Base-by-base conservation (phyloP, 306 rosid genomes). In the Potentilla sterilis region DNA sequence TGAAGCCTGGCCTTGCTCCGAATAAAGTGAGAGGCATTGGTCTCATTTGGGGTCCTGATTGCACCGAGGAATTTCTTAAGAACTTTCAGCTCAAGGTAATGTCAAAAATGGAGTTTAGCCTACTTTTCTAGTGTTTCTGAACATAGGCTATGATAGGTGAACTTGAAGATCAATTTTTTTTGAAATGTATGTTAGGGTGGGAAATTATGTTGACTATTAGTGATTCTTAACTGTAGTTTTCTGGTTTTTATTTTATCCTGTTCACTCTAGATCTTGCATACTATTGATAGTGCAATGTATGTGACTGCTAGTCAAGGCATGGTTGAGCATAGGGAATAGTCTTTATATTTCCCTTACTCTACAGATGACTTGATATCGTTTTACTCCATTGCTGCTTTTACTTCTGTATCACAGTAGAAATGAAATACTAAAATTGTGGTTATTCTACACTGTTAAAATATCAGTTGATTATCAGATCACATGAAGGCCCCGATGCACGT, bases 401-500 rank as follows among this genome's bases (percentile, higher is more conserved):
- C n/a, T 9, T 28, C 8, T 47, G 28, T 47, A 47, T 43, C 49
- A 58, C 52, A 15, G 12, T 34, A 16, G 16, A 61, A 55, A 69
- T 59, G 32, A 71, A 72, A 74, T 35, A 49, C 79, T 85, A 77
- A 82, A 68, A 40, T 63, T 81, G 63, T 57, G 77, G 62, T 84
- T 76, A 77, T 66, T 40, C 40, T 71, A 40, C 46, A 2, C 76
- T 73, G 61, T 72, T 75, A 75, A 69, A 41, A 40, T 44, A 10
- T 61, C 89, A 93, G 98, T 73, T 93, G 83, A 89, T 93, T 77
- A 89, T 93, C 67, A 90, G 98, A 84, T 93, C 98, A 2, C 98
- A 93, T 82, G 98, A 93, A 87, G 98, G 98, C 48, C 98, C 98
- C 24, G 98, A 93, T 86, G 98, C 98, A 9, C 81, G 98, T 84